Evolutionary conservation across 805 yeast species (phyloP).

Genomic region (Kluyveromyces starmeri): DNA sequence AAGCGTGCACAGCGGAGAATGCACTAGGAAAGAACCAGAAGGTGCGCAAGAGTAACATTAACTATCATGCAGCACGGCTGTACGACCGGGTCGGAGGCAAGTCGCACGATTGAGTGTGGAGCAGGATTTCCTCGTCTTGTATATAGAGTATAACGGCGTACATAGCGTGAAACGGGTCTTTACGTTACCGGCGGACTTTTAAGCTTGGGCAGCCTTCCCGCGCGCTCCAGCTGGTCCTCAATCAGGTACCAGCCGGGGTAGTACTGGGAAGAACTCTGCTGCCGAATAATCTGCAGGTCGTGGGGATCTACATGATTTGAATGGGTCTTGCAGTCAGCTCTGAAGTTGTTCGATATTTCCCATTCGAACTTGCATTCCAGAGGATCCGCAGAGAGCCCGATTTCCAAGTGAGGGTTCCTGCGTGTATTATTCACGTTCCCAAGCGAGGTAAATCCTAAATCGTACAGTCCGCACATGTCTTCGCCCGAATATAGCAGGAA

Average conservation of each 20-base stretch:
- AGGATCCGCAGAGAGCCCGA: background rate
- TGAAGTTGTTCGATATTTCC: conserved; percentile 20
- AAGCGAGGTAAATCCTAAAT: conserved; percentile 77
- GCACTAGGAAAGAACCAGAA: conserved; percentile 19
- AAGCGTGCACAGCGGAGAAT: conserved; percentile 53
- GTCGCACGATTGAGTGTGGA: conserved; percentile 32
- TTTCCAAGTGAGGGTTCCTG: conserved; percentile 54
- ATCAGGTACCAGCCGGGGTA: conserved; percentile 29
- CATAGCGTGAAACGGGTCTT: too few species aligned
- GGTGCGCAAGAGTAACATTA: conserved; percentile 35
- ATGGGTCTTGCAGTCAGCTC: conserved; percentile 3
- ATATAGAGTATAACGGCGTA: too few species aligned
- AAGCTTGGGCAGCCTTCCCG: conserved; percentile 24
- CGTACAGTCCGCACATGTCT: conserved; percentile 70
- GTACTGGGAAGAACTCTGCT: conserved; percentile 4
- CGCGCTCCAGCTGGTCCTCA: conserved; percentile 26
- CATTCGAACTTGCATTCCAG: conserved; percentile 13
- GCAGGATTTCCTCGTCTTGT: too few species aligned
- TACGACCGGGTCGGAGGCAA: conserved; percentile 42
- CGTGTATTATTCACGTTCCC: conserved; percentile 71
- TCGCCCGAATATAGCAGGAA: conserved; percentile 54
- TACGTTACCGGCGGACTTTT: too few species aligned
- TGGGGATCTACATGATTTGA: conserved; percentile 8
- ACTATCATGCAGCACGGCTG: conserved; percentile 45
- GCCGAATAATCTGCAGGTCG: conserved; percentile 8